Base-by-base conservation (phyloP, 1,284 basidiomycete species). In the Amylostereum areolatum region DNA sequence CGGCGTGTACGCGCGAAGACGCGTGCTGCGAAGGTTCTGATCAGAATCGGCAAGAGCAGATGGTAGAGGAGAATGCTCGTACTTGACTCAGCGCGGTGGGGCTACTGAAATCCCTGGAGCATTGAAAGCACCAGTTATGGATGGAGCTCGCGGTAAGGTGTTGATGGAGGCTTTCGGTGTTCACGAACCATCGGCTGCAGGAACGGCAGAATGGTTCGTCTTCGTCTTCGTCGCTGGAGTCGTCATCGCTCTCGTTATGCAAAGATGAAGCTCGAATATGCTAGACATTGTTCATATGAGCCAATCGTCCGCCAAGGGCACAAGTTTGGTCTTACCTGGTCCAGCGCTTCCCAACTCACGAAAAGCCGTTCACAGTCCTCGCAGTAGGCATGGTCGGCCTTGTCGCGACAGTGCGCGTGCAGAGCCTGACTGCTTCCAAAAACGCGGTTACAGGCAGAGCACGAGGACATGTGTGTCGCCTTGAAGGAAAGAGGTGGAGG, bases 1-100 rank as follows among this genome's bases (percentile, higher is more conserved):
- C 41, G 12, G 41, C 41, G 27, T 43, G 41, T n/a, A 43, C 41
- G 6, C 41, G 63, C 0, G 75, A 75, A 11, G 65, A 67, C 53
- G 70, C 48, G 50, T 68, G 66, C 60, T 64, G 32, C 29, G 52
- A 43, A 24, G 27, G n/a, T 35, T 35, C 33, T 35, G 33, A 35
- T 8, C 33, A 8, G 34, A 35, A n/a, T n/a, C n/a, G n/a, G n/a
- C 34, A 35, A 8, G 34, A 8, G 34, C 4, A 33, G 46, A 50
- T 31, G 32, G 11, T 29, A 29, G 24, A 36, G 27, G 33, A 24
- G 41, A 30, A 10, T 4, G 31, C 9, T 47, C 55, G 31, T 44
- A 65, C 62, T n/a, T 60, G 46, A 5, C 41, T 31, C 34, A 62
- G 54, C 2, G 52, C 55, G 4, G 18, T 39, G 30, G 36, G 41